Evolutionary conservation across 495 filamentous ascomycete species (phyloP).

Genomic region (Neurospora sp.): DNA sequence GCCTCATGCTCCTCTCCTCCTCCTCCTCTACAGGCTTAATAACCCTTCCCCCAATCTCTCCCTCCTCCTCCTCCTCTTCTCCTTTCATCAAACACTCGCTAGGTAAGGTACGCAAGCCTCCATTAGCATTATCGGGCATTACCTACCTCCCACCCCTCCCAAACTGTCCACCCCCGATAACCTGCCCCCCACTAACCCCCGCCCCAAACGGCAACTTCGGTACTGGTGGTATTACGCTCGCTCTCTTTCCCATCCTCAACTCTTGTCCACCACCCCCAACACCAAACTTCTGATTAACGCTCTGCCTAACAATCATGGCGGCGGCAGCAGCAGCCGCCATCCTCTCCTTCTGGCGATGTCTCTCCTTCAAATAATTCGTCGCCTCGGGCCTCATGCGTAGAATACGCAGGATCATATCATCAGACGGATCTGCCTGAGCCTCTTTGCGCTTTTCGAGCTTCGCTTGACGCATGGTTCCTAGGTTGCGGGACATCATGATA

Average conservation of each 20-base stretch:
- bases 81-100: too few relatives aligned
- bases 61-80: too few relatives aligned
- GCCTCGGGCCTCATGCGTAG: conserved; percentile 94
- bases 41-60: too few relatives aligned
- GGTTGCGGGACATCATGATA: conserved; percentile 88
- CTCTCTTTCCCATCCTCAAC: not conserved
- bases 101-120: too few relatives aligned
- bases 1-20: too few relatives aligned
- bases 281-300: conserved; percentile 48
- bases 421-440: conserved; percentile 90
- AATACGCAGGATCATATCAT: conserved; percentile 97
- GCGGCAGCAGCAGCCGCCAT: conserved; percentile 83
- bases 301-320: conserved; percentile 90
- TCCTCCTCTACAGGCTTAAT: too few relatives aligned
- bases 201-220: not conserved
- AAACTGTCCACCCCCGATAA: not conserved
- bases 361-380: conserved; percentile 76
- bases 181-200: not conserved
- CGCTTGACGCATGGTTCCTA: conserved; percentile 90
- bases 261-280: not conserved
- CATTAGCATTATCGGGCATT: too few relatives aligned
- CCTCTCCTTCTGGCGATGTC: conserved; percentile 87
- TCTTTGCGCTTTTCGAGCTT: conserved; percentile 95
- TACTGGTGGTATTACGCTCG: not conserved
- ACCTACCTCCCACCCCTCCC: not conserved